A percentile compares a stretch with the other conserved stretches of the same genome.
phyloP scores from a whole-genome alignment of 768 basidiomycete species.

The Psilocybe cyanescens region DNA sequence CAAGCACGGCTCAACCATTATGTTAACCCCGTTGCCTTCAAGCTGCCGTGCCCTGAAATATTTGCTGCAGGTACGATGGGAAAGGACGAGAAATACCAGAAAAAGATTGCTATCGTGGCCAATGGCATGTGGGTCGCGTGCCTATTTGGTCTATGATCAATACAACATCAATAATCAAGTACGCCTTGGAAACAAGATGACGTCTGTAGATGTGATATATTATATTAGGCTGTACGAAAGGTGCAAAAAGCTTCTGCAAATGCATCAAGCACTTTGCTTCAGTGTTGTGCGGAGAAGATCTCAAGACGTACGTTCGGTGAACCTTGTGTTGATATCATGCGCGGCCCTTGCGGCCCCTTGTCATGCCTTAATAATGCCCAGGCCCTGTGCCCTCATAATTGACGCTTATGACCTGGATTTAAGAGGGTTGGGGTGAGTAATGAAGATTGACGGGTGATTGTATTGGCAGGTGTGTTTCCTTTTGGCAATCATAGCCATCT shows the following conservation, averaged over 20 bases:
- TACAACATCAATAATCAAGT: not conserved
- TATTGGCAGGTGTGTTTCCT: slow-evolving; percentile 6
- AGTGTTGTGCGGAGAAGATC: not conserved
- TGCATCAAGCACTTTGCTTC: not conserved
- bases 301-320: not conserved
- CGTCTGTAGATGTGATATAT: not conserved
- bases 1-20: slow-evolving; percentile 15
- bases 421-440: slow-evolving; percentile 10
- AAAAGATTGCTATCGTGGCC: slow-evolving; percentile 1
- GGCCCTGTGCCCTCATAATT: slow-evolving; percentile 11
- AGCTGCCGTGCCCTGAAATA: not conserved
- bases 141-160: slow-evolving; percentile 8
- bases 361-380: not conserved
- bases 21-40: slow-evolving; percentile 16
- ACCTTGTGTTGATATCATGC: not conserved
- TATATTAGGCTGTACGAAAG: not conserved
- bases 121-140: slow-evolving; percentile 8
- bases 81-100: not conserved
- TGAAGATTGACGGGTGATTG: slow-evolving; percentile 9
- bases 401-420: slow-evolving; percentile 1
- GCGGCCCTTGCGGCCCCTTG: not conserved
- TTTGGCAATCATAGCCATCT: slow-evolving; percentile 15
- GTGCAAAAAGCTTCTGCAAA: not conserved
- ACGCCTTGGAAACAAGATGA: slow-evolving; percentile 2
- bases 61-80: slow-evolving; percentile 1